These are phyloP conservation scores for Erigeron canadensis DNA, from an alignment of 129 eudicot species.

Conservation along the genomic window DNA sequence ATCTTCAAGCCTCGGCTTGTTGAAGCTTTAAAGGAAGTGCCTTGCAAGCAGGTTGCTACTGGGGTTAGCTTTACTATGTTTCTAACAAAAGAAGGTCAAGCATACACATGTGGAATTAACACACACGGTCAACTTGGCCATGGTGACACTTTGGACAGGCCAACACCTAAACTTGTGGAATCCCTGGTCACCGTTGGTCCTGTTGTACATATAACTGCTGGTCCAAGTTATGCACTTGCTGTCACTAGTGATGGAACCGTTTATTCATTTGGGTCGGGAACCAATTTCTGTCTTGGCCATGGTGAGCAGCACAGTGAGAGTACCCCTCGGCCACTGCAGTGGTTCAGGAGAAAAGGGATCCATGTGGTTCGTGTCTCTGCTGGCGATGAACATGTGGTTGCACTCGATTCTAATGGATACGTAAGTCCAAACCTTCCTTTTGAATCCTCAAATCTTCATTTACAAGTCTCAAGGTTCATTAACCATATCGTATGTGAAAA, in stretches of 20 bases:
- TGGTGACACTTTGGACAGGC: conserved; percentile 70
- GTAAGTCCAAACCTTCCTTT: conserved; percentile 33
- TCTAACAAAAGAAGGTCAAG: conserved; percentile 72
- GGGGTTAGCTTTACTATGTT: conserved; percentile 91
- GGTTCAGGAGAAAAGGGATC: conserved; percentile 68
- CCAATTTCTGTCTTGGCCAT: conserved; percentile 93
- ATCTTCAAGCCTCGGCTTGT: conserved; percentile 82
- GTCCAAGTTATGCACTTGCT: conserved; percentile 79
- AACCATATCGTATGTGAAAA: neutral
- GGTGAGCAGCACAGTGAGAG: conserved; percentile 88
- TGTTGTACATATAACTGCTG: conserved; percentile 67
- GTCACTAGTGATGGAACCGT: conserved; percentile 69
- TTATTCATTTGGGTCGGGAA: conserved; percentile 80
- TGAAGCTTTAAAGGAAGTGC: conserved; percentile 66
- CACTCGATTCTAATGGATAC: conserved; percentile 85
- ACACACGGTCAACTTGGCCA: conserved; percentile 93
- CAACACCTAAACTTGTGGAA: conserved; percentile 66
- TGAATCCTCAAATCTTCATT: neutral
- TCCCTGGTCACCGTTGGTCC: conserved; percentile 46
- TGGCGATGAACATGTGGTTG: conserved; percentile 95
- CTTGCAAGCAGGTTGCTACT: conserved; percentile 90
- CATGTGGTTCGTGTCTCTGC: conserved; percentile 77
- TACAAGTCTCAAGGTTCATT: neutral
- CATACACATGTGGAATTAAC: conserved; percentile 87
- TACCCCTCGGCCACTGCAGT: conserved; percentile 65